Evolutionary conservation across 352 stramenopile genomes (phyloP).

Genomic region (Pythium apleroticum): DNA sequence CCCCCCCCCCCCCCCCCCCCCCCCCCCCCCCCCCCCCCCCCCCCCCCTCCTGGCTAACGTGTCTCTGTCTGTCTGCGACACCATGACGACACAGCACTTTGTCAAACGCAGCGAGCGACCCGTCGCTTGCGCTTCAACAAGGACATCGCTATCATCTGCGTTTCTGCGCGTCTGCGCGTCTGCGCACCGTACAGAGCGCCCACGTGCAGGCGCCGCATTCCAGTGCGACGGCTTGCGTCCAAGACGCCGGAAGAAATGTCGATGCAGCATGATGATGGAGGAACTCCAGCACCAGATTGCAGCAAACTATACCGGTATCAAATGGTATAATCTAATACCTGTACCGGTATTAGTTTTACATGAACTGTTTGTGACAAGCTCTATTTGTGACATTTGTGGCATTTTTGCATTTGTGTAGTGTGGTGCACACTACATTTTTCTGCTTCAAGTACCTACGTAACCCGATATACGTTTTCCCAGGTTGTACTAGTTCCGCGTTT

Average conservation of each 20-base stretch:
- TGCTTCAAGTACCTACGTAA: background rate
- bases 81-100: too few species aligned
- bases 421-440: background rate
- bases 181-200: background rate
- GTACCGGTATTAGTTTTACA: background rate
- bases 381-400: background rate
- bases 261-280: background rate
- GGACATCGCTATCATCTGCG: background rate
- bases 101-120: background rate
- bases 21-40: too few species aligned
- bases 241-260: background rate
- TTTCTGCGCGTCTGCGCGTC: background rate
- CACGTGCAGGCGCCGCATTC: background rate
- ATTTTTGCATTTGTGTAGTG: background rate
- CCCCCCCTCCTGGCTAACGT: too few species aligned
- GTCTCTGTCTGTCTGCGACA: too few species aligned
- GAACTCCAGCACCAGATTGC: background rate
- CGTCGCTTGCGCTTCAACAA: background rate
- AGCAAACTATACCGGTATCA: background rate
- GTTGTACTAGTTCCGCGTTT: background rate
- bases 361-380: too few species aligned
- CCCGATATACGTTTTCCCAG: background rate
- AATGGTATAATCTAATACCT: too few species aligned
- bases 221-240: background rate
- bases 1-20: too few species aligned